Conservation (phyloP, 179 eudicot species). For the Actinidia chinensis region DNA sequence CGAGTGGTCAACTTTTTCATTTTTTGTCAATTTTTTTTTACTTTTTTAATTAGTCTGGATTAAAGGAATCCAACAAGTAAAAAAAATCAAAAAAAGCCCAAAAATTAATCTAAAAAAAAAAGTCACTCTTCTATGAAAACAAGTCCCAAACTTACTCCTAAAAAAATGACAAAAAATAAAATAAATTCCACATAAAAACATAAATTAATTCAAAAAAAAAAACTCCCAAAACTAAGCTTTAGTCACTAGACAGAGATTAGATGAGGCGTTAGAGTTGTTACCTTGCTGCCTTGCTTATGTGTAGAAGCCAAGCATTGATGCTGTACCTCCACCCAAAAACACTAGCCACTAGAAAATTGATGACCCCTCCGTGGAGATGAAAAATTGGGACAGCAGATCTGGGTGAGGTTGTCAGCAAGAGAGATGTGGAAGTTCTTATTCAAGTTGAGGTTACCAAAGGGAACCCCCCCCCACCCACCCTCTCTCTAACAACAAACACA, state of each 20-base stretch:
- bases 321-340: conserved; percentile 85
- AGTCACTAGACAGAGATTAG: background rate
- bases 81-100: too few relatives aligned
- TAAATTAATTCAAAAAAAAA: too few relatives aligned
- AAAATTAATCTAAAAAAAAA: too few relatives aligned
- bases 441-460: conserved; percentile 66
- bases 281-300: conserved; percentile 83
- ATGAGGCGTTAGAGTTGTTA: conserved; percentile 19
- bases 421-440: conserved; percentile 77
- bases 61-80: too few relatives aligned
- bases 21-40: too few relatives aligned
- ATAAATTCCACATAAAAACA: too few relatives aligned
- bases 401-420: conserved; percentile 67
- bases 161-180: too few relatives aligned
- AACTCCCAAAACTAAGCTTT: too few relatives aligned
- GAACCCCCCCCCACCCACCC: conserved; percentile 91
- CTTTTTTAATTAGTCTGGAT: too few relatives aligned
- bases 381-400: conserved; percentile 69
- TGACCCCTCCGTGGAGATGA: conserved; percentile 82
- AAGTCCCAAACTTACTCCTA: too few relatives aligned
- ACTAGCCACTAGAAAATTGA: conserved; percentile 74
- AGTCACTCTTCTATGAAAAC: too few relatives aligned
- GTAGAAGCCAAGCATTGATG: conserved; percentile 96
- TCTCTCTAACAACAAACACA: conserved; percentile 73
- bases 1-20: too few relatives aligned